phyloP scores from a whole-genome alignment of 441 rosid genomes.

The Kokia cookei region DNA sequence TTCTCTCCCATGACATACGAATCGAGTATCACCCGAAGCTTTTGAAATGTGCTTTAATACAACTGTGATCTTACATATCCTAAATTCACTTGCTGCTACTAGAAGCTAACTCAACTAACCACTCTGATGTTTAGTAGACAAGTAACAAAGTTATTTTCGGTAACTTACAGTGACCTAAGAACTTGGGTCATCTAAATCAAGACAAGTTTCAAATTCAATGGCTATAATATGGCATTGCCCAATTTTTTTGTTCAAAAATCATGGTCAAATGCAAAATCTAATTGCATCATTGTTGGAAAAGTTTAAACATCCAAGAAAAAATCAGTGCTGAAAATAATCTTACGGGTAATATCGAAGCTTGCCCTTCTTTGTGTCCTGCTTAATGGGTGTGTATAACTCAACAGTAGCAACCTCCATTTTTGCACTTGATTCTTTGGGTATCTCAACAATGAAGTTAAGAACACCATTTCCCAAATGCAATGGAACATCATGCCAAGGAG shows the following conservation, averaged over 20 bases:
- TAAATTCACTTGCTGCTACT: neutral
- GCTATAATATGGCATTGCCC: neutral
- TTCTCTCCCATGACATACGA: neutral
- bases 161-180: neutral
- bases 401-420: conserved; percentile 99
- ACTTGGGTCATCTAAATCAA: neutral
- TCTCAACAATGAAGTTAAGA: conserved; percentile 82
- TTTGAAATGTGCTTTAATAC: neutral
- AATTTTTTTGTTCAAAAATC: neutral
- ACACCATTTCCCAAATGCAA: conserved; percentile 77
- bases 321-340: conserved; percentile 16
- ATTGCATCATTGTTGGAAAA: neutral
- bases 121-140: neutral
- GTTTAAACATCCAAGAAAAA: neutral
- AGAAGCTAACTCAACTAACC: neutral
- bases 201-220: neutral
- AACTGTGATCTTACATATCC: neutral
- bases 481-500: conserved; percentile 98
- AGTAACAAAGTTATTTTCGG: neutral
- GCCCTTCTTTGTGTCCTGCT: conserved; percentile 95
- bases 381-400: conserved; percentile 87
- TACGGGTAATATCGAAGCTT: conserved; percentile 90
- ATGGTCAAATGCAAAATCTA: neutral
- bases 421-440: conserved; percentile 91
- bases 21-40: neutral